A percentile compares a stretch with the other conserved stretches of the same genome.
phyloP scores from a whole-genome alignment of 2,329 filamentous ascomycete genomes.

The Calonectria crousiana region DNA sequence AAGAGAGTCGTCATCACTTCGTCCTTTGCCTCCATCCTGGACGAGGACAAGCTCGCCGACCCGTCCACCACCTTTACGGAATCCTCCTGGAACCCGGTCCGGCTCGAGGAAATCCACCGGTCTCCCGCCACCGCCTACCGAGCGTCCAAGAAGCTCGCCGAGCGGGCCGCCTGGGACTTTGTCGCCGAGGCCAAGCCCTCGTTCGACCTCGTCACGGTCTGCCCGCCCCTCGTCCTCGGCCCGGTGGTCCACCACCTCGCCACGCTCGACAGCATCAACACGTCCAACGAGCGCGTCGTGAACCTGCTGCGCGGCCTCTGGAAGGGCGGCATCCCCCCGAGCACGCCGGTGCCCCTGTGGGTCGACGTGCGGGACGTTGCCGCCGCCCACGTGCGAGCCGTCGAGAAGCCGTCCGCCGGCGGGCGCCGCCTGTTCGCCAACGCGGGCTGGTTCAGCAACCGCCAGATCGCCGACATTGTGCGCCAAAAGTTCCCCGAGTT shows the following conservation, averaged over 20 bases:
- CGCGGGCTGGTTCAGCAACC: conserved; percentile 61
- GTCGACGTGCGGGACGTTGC: conserved; percentile 70
- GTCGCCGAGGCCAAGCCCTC: conserved; percentile 55
- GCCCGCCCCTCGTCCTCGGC: conserved; percentile 68
- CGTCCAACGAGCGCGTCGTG: conserved; percentile 65
- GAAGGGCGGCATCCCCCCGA: conserved; percentile 57
- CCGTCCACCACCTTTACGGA: conserved; percentile 58
- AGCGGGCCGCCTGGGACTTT: conserved; percentile 67
- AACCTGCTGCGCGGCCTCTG: conserved; percentile 63
- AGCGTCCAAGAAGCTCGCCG: conserved; percentile 67
- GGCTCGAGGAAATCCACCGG: conserved; percentile 56
- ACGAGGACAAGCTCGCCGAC: conserved; percentile 53
- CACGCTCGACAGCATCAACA: conserved; percentile 62
- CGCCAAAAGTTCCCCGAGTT: conserved; percentile 64
- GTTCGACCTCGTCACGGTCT: conserved; percentile 66
- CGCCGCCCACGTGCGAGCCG: conserved; percentile 63
- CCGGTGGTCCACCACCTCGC: conserved; percentile 63
- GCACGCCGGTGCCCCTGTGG: conserved; percentile 59
- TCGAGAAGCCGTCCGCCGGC: conserved; percentile 61
- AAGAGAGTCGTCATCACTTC: conserved; percentile 77
- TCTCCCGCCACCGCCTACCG: conserved; percentile 62
- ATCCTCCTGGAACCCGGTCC: conserved; percentile 66
- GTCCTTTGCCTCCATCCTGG: conserved; percentile 66
- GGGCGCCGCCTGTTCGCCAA: conserved; percentile 65
- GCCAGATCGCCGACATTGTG: conserved; percentile 57